Evolutionary conservation across 225 moss, liverwort and hornwort genomes (phyloP), one percentile per base, ranked within the genome.

Genomic region (Pleurozium schreberi): DNA sequence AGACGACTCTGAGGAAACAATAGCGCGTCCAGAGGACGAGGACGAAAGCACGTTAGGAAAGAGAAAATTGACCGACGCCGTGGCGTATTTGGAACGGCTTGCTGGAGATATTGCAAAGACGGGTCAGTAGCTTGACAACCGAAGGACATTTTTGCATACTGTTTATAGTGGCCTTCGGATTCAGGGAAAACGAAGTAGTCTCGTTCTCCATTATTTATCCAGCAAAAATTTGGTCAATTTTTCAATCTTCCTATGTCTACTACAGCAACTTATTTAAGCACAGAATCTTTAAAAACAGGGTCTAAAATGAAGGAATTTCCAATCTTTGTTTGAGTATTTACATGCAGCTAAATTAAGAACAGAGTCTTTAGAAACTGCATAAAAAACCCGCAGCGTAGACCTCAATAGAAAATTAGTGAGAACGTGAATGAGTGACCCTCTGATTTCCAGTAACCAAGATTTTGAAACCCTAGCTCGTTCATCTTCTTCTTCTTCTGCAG

Each of bases 51-150:
- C 34, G 33, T 27, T 40, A 65, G 88, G 66, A 50, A 64, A 81
- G 50, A 87, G 57, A 18, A 90, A 77, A 75, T 58, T 91, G 42
- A 43, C 88, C 69, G 94, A 94, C 85, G 92, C 92, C 65, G 87
- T 90, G 62, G 89, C 69, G 59, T 94, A 87, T 57, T 85, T 92
- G 85, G 87, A 92, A 80, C 82, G 61, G 58, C 94, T 94, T 82
- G 88, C 87, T 42, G 90, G 89, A 86, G 80, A 91, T n/a, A 89
- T 94, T 49, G 87, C 87, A 31, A 83, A 86, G 74, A 58, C 80
- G 26, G 91, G 94, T 92, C 26, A 75, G 86, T 88, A 57, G 78
- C 69, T 58, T 27, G 49, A 63, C 20, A 53, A 43, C 38, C 53
- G 42, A 79, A 57, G 42, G 45, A 42, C 6, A 42, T 43, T 52